Evolutionary conservation across 2,329 filamentous ascomycete genomes (phyloP), one percentile per base, ranked within the genome.

Genomic region (Chaetomiaceae sp.): DNA sequence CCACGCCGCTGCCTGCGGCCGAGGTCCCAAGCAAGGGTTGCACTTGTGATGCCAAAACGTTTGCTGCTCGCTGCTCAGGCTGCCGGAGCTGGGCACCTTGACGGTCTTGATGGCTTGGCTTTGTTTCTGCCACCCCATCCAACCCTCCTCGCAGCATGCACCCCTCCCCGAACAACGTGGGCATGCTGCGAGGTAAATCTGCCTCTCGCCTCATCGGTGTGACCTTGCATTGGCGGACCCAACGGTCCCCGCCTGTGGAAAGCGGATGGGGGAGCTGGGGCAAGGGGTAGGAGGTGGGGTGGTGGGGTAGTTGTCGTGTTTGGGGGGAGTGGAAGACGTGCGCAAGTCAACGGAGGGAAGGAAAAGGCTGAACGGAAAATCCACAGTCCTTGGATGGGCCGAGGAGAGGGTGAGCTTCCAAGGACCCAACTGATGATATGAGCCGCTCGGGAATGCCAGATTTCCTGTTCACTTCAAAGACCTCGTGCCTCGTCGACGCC

Each of bases 161-260:
- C 39, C 35, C 49, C 39, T 51, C 51, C 19, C 35, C 35, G 38
- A 53, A 39, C 53, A 58, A 60, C 58, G 55, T 57, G 55, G 57
- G 58, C 60, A 60, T 60, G 55, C 60, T 62, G 60, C 60, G 56
- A 59, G 58, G 60, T 60, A 58, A 62, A 62, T 60, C 60, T 43
- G 51, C 31, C 35, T 48, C 49, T 45, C 49, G 43, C 51, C 50
- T 48, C 49, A 37, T 34, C 39, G 23, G 49, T 51, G 43, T 45
- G 44, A 56, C 56, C 55, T 55, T 59, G 57, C 55, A 58, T 57
- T 56, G 47, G 56, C 47, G 51, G 52, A 42, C n/a, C 38, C 21
- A 52, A 53, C 55, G 44, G 51, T 33, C 42, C 50, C 55, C 45
- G 48, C 48, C 40, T 48, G 51, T 46, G 31, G 41, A 44, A n/a